phyloP scores from a whole-genome alignment of 2,329 filamentous ascomycete species.

The Cladobotryum protrusum region DNA sequence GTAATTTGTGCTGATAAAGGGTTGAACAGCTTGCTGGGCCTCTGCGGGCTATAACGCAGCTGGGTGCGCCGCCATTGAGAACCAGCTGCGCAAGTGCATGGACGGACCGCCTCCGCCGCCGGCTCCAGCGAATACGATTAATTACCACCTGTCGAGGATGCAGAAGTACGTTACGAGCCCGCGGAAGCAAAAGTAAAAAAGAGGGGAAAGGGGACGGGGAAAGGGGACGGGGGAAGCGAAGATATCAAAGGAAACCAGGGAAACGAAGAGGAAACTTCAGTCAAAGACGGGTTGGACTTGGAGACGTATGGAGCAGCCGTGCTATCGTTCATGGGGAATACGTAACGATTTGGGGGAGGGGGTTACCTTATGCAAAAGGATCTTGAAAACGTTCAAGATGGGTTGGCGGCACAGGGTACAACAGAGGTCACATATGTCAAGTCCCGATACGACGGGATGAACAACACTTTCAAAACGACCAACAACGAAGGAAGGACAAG shows the following conservation, averaged over 20 bases:
- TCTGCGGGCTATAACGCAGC: constrained; percentile 63
- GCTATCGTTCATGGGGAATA: too few relatives aligned
- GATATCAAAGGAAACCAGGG: too few relatives aligned
- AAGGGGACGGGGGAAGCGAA: background rate
- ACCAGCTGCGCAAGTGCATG: constrained; percentile 64
- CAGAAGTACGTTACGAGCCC: constrained; percentile 58
- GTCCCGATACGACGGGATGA: too few relatives aligned
- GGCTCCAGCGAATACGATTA: constrained; percentile 68
- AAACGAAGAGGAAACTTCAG: background rate
- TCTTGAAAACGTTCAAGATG: too few relatives aligned
- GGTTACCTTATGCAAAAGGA: too few relatives aligned
- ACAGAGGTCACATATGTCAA: too few relatives aligned
- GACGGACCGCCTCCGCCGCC: constrained; percentile 58
- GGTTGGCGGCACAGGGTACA: too few relatives aligned
- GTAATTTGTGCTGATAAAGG: background rate
- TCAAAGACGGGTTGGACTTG: too few relatives aligned
- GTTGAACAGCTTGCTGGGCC: constrained; percentile 68
- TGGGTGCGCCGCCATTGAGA: constrained; percentile 54
- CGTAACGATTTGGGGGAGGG: too few relatives aligned
- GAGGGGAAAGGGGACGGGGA: background rate
- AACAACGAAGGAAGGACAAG: too few relatives aligned
- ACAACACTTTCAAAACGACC: too few relatives aligned
- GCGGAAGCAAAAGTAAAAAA: constrained; percentile 28
- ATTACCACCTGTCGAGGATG: constrained; percentile 82
- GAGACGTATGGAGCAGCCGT: too few relatives aligned